phyloP scores from a whole-genome alignment of 306 rosid genomes.

The Abrus pulchellus region DNA sequence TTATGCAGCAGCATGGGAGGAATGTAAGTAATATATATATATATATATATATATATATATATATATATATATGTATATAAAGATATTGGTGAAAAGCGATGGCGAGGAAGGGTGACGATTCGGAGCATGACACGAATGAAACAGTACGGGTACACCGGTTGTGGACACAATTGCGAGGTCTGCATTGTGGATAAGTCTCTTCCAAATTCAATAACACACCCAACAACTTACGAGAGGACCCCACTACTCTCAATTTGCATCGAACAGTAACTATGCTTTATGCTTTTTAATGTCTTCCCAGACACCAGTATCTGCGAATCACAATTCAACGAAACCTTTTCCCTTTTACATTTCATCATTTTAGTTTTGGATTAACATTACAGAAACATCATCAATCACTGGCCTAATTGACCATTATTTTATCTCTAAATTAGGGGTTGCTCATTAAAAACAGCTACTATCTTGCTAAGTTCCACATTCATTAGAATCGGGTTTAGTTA shows the following conservation, averaged over 20 bases:
- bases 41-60: too few species aligned
- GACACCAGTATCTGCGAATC: conserved; percentile 14
- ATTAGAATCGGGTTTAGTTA: conserved; percentile 29
- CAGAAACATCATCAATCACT: neutral
- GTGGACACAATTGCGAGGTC: conserved; percentile 44
- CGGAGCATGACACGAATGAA: neutral
- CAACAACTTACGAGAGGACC: conserved; percentile 27
- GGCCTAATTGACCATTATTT: conserved; percentile 16
- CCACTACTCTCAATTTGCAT: conserved; percentile 45
- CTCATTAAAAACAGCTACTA: neutral
- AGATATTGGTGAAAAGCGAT: neutral
- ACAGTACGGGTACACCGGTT: conserved; percentile 47
- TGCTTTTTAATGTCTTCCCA: conserved; percentile 39
- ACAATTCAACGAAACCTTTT: neutral
- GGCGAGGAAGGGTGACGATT: neutral
- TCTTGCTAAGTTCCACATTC: neutral
- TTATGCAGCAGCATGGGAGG: too few species aligned
- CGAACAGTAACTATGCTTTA: conserved; percentile 10
- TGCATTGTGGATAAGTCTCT: conserved; percentile 56
- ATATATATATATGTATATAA: too few species aligned
- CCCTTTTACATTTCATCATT: conserved; percentile 20
- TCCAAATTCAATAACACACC: conserved; percentile 47
- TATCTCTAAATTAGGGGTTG: conserved; percentile 1
- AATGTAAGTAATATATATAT: too few species aligned
- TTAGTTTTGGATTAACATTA: conserved; percentile 11